Evolutionary conservation across 177 flowering plant genomes (phyloP).

Genomic region (Vitis hybrid): DNA sequence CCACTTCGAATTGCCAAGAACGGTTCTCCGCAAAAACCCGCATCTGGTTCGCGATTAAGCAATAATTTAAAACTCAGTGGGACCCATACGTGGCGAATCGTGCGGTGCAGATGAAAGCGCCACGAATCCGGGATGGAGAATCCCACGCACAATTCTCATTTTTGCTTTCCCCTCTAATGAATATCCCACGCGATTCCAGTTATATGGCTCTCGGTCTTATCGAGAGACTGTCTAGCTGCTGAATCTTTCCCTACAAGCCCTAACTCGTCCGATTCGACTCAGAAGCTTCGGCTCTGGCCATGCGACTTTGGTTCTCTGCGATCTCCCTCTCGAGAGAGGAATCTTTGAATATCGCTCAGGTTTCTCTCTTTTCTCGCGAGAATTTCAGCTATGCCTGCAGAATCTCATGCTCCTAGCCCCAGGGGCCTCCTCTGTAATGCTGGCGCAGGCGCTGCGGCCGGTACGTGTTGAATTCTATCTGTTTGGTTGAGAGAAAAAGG

Average conservation of each 20-base stretch:
- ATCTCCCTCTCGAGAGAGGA: conserved; percentile 75
- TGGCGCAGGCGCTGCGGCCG: conserved; percentile 98
- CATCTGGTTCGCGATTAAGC: too few species aligned
- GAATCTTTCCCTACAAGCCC: too few species aligned
- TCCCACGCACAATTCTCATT: not conserved
- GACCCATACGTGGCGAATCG: conserved; percentile 30
- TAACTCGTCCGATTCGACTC: not conserved
- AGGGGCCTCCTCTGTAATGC: conserved; percentile 80
- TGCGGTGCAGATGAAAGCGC: conserved; percentile 5
- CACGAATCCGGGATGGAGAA: not conserved
- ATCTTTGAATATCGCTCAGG: conserved; percentile 16
- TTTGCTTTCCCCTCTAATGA: not conserved
- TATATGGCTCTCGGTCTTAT: too few species aligned
- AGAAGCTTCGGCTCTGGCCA: conserved; percentile 45
- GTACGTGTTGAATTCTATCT: conserved; percentile 26
- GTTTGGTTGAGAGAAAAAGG: not conserved
- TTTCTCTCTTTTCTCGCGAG: not conserved
- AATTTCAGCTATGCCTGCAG: conserved; percentile 22
- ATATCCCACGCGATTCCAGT: not conserved
- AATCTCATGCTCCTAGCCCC: conserved; percentile 51
- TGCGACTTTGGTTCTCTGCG: conserved; percentile 63
- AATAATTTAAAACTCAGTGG: not conserved
- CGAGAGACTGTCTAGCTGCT: too few species aligned
- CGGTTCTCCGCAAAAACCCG: too few species aligned
- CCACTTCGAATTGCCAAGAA: too few species aligned